A percentile compares a stretch with the other conserved stretches of the same genome.
These are phyloP conservation scores for Trichosporon asahii DNA, from an alignment of 1,284 basidiomycete species.

Conservation along the genomic window DNA sequence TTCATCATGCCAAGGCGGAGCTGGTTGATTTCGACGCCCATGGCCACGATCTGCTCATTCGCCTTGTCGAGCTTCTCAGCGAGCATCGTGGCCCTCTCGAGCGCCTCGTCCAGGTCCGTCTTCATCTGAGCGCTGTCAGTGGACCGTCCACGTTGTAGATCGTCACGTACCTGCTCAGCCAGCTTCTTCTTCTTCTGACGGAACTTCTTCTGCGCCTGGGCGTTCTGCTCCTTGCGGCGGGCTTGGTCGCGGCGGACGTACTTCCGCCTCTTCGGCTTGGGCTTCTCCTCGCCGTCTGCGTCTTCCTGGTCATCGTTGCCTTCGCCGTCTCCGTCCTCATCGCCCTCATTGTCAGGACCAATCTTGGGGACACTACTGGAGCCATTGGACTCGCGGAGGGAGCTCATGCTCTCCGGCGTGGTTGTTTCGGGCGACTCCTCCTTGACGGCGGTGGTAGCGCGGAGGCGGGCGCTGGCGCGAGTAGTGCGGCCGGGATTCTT, in stretches of 20 bases:
- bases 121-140: conserved; percentile 13
- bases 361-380: not conserved
- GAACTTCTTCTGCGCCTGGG: conserved; percentile 32
- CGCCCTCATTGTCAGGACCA: not conserved
- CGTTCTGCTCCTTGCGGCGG: conserved; percentile 33
- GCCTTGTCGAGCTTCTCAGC: not conserved
- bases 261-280: conserved; percentile 17
- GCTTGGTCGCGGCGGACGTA: conserved; percentile 28
- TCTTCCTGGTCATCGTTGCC: not conserved
- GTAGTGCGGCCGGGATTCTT: not conserved
- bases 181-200: conserved; percentile 33
- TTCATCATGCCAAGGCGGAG: not conserved
- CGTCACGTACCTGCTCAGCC: conserved; percentile 25
- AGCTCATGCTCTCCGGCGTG: not conserved
- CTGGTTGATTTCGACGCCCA: conserved; percentile 2
- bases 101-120: conserved; percentile 15
- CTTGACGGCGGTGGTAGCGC: not conserved
- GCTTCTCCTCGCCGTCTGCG: not conserved
- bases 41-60: not conserved
- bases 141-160: not conserved
- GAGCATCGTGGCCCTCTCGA: not conserved
- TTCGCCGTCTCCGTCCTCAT: not conserved
- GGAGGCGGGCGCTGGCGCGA: not conserved
- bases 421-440: not conserved
- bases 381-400: not conserved